Evolutionary conservation across 2,329 filamentous ascomycete genomes (phyloP).

Genomic region (Diaporthe destruens): DNA sequence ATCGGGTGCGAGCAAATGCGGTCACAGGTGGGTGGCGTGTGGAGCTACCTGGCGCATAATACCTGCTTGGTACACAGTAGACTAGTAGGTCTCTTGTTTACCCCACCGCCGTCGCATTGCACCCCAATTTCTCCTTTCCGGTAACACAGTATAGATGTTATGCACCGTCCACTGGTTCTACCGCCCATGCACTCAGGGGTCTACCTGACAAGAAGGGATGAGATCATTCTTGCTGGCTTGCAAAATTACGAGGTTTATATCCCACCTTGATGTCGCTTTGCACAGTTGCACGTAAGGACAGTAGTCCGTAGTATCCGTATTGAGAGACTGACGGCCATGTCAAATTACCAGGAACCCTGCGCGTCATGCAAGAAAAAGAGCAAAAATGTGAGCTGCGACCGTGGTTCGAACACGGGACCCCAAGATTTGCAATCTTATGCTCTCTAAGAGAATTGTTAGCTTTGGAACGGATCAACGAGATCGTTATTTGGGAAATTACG

Average conservation of each 20-base stretch:
- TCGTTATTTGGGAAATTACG: no score
- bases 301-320: background rate
- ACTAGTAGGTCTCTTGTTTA: background rate
- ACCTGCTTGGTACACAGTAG: background rate
- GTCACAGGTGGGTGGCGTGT: conserved; percentile 30
- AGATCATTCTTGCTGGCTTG: background rate
- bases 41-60: conserved; percentile 33
- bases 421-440: conserved; percentile 11
- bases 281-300: background rate
- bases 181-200: background rate
- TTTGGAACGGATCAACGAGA: no score
- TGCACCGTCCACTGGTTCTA: no score
- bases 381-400: background rate
- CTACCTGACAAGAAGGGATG: background rate
- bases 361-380: background rate
- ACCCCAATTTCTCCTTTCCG: background rate
- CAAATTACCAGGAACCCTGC: background rate
- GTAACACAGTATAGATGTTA: background rate
- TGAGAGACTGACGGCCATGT: background rate
- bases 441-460: no score
- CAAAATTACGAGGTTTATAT: background rate
- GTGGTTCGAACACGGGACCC: conserved; percentile 28
- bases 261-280: background rate
- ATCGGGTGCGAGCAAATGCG: conserved; percentile 4
- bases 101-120: background rate